Evolutionary conservation across 495 filamentous ascomycete genomes (phyloP).

Genomic region (Penicillium macrosclerotiorum): DNA sequence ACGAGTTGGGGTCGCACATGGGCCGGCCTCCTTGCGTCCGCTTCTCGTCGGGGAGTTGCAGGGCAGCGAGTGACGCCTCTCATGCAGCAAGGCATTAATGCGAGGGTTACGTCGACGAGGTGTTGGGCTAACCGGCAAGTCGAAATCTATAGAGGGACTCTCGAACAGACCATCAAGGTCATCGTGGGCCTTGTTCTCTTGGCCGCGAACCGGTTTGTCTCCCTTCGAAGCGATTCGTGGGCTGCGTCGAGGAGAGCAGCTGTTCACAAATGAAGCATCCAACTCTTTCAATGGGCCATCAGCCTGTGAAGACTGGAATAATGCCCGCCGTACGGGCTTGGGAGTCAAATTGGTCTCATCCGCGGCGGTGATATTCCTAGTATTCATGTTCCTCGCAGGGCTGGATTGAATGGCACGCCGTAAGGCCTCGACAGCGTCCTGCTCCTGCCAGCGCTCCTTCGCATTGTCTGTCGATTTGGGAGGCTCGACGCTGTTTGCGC

Average conservation of each 20-base stretch:
- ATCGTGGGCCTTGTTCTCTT: constrained; percentile 51
- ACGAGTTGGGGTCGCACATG: constrained; percentile 29
- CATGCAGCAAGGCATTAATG: constrained; percentile 46
- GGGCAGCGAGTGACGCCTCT: constrained; percentile 42
- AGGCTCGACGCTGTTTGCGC: constrained; percentile 43
- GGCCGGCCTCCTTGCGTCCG: constrained; percentile 23
- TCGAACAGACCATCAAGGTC: constrained; percentile 62
- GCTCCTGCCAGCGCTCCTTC: constrained; percentile 43
- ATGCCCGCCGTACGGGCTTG: constrained; percentile 65
- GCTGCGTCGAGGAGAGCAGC: constrained; percentile 46
- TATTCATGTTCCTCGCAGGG: constrained; percentile 62
- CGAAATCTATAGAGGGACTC: constrained; percentile 39
- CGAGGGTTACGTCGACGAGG: constrained; percentile 46
- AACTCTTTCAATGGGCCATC: constrained; percentile 57
- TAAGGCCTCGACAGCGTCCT: constrained; percentile 57
- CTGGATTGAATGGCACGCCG: constrained; percentile 68
- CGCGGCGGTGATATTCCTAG: constrained; percentile 65
- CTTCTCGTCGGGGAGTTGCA: constrained; percentile 34
- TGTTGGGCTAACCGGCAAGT: constrained; percentile 62
- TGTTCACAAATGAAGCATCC: constrained; percentile 57
- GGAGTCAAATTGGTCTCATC: constrained; percentile 51
- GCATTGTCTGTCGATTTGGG: constrained; percentile 27
- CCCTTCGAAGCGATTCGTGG: constrained; percentile 36
- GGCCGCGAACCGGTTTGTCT: constrained; percentile 37
- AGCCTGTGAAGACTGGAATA: constrained; percentile 67